Evolutionary conservation across 768 basidiomycete genomes (phyloP).

Genomic region (Boletellus emodensis): DNA sequence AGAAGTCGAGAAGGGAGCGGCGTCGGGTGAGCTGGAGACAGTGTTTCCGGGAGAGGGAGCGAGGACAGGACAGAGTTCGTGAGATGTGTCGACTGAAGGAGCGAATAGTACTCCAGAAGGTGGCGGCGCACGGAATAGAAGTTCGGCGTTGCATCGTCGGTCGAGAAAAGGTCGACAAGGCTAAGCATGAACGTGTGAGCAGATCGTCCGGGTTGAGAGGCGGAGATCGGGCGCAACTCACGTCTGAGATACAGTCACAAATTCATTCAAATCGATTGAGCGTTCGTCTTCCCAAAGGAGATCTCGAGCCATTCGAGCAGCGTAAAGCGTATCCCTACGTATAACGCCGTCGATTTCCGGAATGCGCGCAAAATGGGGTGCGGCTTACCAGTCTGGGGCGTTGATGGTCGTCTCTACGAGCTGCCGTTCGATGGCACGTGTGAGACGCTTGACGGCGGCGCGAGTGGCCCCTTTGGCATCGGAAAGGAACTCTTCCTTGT

Average conservation of each 20-base stretch:
- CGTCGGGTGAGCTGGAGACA: constrained; percentile 75
- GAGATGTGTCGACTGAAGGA: constrained; percentile 75
- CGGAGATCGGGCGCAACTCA: constrained; percentile 41
- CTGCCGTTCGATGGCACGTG: constrained; percentile 65
- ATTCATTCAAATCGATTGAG: constrained; percentile 75
- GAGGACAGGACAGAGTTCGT: constrained; percentile 82
- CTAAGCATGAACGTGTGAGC: constrained; percentile 39
- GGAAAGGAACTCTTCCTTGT: constrained; percentile 74
- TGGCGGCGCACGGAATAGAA: constrained; percentile 59
- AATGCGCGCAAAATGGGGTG: constrained; percentile 6
- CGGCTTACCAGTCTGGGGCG: constrained; percentile 84
- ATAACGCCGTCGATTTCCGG: constrained; percentile 18
- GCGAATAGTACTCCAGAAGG: constrained; percentile 85
- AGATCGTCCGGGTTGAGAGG: constrained; percentile 13
- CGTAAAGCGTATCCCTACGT: constrained; percentile 82
- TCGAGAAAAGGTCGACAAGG: constrained; percentile 84
- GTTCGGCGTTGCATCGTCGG: constrained; percentile 56
- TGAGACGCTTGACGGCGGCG: constrained; percentile 82
- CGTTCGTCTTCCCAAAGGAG: constrained; percentile 86
- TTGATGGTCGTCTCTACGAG: constrained; percentile 81
- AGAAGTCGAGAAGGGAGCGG: constrained; percentile 76
- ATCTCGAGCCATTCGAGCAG: constrained; percentile 89
- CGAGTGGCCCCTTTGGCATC: constrained; percentile 63
- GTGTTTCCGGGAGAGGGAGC: constrained; percentile 75
- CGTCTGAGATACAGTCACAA: constrained; percentile 87